A percentile compares a stretch with the other conserved stretches of the same genome.
phyloP scores from a whole-genome alignment of 768 basidiomycete genomes.

The Mycena crocata region DNA sequence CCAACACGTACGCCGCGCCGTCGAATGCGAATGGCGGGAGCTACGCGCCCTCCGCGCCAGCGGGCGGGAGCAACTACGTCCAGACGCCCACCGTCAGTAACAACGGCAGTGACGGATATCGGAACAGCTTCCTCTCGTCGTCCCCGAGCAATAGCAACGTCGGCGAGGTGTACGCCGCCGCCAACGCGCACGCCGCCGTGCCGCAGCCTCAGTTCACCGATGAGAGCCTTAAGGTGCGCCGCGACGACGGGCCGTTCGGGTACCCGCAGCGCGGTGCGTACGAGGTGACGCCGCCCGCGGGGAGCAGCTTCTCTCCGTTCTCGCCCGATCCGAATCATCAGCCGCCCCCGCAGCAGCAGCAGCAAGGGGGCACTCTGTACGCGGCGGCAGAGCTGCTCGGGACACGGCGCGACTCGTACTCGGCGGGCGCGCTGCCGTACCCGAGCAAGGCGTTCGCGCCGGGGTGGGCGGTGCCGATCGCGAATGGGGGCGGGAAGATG shows the following conservation, averaged over 20 bases:
- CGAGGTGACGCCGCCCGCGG: conserved; percentile 26
- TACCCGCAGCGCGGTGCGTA: conserved; percentile 27
- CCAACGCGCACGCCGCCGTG: neutral
- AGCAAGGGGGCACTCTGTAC: conserved; percentile 19
- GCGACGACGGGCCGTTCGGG: conserved; percentile 29
- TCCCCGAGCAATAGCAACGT: conserved; percentile 28
- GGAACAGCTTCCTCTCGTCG: conserved; percentile 35
- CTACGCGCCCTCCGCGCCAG: too few species aligned
- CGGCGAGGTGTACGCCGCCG: conserved; percentile 4
- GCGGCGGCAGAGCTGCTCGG: conserved; percentile 34
- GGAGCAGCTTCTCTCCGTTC: conserved; percentile 73
- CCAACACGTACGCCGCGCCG: conserved; percentile 15
- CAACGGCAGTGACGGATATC: conserved; percentile 17
- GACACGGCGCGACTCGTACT: conserved; percentile 49
- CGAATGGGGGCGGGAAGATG: conserved; percentile 45
- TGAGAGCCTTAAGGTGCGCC: conserved; percentile 29
- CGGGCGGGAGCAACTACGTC: too few species aligned
- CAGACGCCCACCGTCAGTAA: conserved; percentile 3
- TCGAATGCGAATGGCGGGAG: conserved; percentile 4
- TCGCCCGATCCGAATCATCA: conserved; percentile 77
- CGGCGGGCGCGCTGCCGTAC: too few species aligned
- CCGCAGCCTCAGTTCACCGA: conserved; percentile 49
- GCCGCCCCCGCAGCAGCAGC: conserved; percentile 36
- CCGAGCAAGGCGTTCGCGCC: conserved; percentile 53
- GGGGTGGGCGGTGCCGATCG: conserved; percentile 47